These are phyloP conservation scores for Berberis thunbergii DNA, from an alignment of 164 flowering plant genomes.

Conservation along the genomic window DNA sequence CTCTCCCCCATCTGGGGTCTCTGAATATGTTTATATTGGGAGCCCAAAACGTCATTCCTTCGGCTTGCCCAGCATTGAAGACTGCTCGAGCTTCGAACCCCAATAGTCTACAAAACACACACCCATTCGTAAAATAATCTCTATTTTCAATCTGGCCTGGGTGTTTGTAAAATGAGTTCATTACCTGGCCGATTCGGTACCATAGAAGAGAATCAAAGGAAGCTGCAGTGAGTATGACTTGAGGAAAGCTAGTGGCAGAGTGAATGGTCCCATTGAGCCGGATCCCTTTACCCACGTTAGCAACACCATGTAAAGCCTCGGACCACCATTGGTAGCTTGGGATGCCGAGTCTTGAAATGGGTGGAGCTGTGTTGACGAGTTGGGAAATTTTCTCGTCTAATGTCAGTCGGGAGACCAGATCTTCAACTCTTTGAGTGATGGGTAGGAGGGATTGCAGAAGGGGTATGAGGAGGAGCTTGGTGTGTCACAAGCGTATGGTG, in stretches of 20 bases:
- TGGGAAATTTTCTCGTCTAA: conserved; percentile 80
- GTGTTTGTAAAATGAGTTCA: background rate
- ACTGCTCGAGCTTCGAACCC: conserved; percentile 76
- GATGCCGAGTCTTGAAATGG: conserved; percentile 70
- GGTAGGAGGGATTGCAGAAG: conserved; percentile 57
- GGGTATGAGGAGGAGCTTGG: conserved; percentile 36
- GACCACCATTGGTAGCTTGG: conserved; percentile 92
- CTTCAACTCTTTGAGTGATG: conserved; percentile 37
- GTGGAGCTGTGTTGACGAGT: conserved; percentile 55
- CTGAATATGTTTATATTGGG: conserved; percentile 86
- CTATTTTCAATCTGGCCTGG: background rate
- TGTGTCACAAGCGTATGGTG: conserved; percentile 59
- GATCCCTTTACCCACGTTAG: conserved; percentile 38
- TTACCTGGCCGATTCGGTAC: conserved; percentile 76
- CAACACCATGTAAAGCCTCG: conserved; percentile 67
- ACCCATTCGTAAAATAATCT: background rate
- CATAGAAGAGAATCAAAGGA: conserved; percentile 60
- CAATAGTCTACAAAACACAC: conserved; percentile 38
- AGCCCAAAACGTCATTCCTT: conserved; percentile 95
- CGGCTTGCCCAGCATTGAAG: conserved; percentile 79
- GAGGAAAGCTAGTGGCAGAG: conserved; percentile 81
- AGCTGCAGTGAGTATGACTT: conserved; percentile 78
- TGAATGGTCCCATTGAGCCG: conserved; percentile 37
- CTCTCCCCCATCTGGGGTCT: conserved; percentile 99
- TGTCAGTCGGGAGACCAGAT: conserved; percentile 70